phyloP scores from a whole-genome alignment of 2,329 filamentous ascomycete genomes.

The Bipolaris cookei region DNA sequence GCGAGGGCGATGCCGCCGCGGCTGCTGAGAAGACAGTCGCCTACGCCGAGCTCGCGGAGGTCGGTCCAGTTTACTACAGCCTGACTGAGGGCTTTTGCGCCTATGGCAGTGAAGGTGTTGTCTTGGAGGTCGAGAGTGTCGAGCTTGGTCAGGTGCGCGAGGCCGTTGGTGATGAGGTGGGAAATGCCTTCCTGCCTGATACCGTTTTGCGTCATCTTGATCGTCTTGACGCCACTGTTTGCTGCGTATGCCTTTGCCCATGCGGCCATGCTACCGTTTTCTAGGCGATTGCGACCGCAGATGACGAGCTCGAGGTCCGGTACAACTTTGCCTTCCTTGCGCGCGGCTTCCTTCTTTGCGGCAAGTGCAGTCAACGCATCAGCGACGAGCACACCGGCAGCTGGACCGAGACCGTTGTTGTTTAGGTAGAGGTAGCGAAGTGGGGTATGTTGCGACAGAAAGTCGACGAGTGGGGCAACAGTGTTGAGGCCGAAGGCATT shows the following conservation, averaged over 20 bases:
- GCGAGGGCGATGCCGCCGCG: slow-evolving; percentile 79
- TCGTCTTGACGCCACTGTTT: slow-evolving; percentile 77
- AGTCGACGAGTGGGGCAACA: slow-evolving; percentile 88
- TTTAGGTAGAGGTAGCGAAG: slow-evolving; percentile 95
- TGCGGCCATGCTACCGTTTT: slow-evolving; percentile 94
- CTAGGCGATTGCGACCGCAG: slow-evolving; percentile 92
- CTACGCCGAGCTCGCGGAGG: slow-evolving; percentile 83
- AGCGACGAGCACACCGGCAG: slow-evolving; percentile 86
- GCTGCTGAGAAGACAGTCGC: slow-evolving; percentile 82
- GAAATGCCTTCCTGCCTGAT: slow-evolving; percentile 93
- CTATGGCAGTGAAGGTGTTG: slow-evolving; percentile 89
- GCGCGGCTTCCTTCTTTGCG: slow-evolving; percentile 79
- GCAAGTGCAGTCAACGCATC: slow-evolving; percentile 85
- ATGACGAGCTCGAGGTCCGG: slow-evolving; percentile 94
- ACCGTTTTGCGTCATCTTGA: slow-evolving; percentile 99
- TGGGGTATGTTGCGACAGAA: slow-evolving; percentile 85
- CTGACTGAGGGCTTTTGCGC: slow-evolving; percentile 77
- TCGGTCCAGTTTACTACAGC: slow-evolving; percentile 76
- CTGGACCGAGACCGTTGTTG: slow-evolving; percentile 95
- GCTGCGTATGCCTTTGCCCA: slow-evolving; percentile 89
- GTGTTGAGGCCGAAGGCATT: slow-evolving; percentile 98
- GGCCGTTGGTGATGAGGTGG: slow-evolving; percentile 77
- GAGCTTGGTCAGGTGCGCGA: slow-evolving; percentile 72
- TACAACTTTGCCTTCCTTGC: slow-evolving; percentile 72
- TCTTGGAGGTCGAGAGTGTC: slow-evolving; percentile 90